Conservation (phyloP, 805 yeast genomes). For the Teunomyces lycoperdinae region DNA sequence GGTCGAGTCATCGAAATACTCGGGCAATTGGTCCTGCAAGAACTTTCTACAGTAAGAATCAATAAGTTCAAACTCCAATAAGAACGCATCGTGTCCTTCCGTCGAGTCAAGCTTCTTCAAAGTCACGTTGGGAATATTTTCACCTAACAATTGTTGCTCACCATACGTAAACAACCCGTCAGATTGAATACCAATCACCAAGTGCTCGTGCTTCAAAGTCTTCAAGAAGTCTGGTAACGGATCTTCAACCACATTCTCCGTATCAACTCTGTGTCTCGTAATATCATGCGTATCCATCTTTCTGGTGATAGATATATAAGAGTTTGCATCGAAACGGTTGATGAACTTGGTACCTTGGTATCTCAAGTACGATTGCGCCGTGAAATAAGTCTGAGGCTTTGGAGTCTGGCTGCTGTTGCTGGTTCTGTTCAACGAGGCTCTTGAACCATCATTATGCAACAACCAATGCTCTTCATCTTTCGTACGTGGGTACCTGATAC, state of each 20-base stretch:
- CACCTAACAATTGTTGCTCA: conserved; percentile 84
- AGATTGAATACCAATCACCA: conserved; percentile 84
- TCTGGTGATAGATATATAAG: conserved; percentile 90
- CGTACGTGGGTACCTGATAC: conserved; percentile 42
- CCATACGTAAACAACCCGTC: conserved; percentile 91
- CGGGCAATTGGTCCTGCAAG: conserved; percentile 54
- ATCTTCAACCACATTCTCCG: conserved; percentile 31
- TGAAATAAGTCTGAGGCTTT: conserved; percentile 64
- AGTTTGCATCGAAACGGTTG: conserved; percentile 90
- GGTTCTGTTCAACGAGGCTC: conserved; percentile 11
- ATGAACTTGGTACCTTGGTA: conserved; percentile 94
- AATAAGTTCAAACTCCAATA: conserved; percentile 82
- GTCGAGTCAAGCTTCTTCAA: conserved; percentile 79
- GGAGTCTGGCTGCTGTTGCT: conserved; percentile 12
- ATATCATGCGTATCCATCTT: conserved; percentile 95
- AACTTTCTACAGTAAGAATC: conserved; percentile 70
- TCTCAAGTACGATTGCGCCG: conserved; percentile 92
- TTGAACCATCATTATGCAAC: conserved; percentile 83
- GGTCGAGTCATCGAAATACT: conserved; percentile 45
- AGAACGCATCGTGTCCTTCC: conserved; percentile 97
- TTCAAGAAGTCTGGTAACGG: conserved; percentile 51
- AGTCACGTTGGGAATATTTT: conserved; percentile 63
- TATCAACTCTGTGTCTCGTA: conserved; percentile 64
- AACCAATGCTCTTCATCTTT: conserved; percentile 74
- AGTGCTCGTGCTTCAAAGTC: conserved; percentile 67